phyloP scores from a whole-genome alignment of 768 basidiomycete species.

The Pholiota molesta region DNA sequence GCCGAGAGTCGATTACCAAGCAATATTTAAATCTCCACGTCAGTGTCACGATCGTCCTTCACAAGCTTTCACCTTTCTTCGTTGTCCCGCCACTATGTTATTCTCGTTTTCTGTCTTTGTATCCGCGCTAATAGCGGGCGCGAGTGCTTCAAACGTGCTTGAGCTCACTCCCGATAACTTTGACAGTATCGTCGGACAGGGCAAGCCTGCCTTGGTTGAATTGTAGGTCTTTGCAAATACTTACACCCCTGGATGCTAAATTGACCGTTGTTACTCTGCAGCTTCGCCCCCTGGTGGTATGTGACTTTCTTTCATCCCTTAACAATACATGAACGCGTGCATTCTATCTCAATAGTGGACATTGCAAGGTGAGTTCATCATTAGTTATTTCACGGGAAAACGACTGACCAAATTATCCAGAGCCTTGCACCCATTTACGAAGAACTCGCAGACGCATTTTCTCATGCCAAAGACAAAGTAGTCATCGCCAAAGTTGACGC shows the following conservation, averaged over 20 bases:
- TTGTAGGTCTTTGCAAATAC: slow-evolving; percentile 61
- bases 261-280: slow-evolving; percentile 28
- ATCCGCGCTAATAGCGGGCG: slow-evolving; percentile 56
- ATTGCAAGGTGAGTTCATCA: slow-evolving; percentile 72
- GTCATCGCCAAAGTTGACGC: slow-evolving; percentile 92
- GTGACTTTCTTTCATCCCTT: slow-evolving; percentile 21
- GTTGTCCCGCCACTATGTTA: slow-evolving; percentile 52
- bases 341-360: slow-evolving; percentile 54
- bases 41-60: slow-evolving; percentile 24
- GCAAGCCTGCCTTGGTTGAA: slow-evolving; percentile 85
- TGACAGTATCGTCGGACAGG: slow-evolving; percentile 72
- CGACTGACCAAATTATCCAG: slow-evolving; percentile 38
- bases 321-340: slow-evolving; percentile 7
- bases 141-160: slow-evolving; percentile 79
- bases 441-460: slow-evolving; percentile 86
- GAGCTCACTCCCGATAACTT: slow-evolving; percentile 80
- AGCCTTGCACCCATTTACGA: slow-evolving; percentile 89
- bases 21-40: slow-evolving; percentile 36
- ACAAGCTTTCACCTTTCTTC: slow-evolving; percentile 18
- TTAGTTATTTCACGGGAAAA: neutral
- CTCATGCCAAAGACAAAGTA: slow-evolving; percentile 78
- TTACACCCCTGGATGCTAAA: slow-evolving; percentile 3
- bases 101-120: slow-evolving; percentile 58
- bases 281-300: slow-evolving; percentile 91
- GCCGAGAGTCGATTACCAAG: slow-evolving; percentile 36